Evolutionary conservation across 129 eudicot genomes (phyloP).

Genomic region (Deinandra increscens): DNA sequence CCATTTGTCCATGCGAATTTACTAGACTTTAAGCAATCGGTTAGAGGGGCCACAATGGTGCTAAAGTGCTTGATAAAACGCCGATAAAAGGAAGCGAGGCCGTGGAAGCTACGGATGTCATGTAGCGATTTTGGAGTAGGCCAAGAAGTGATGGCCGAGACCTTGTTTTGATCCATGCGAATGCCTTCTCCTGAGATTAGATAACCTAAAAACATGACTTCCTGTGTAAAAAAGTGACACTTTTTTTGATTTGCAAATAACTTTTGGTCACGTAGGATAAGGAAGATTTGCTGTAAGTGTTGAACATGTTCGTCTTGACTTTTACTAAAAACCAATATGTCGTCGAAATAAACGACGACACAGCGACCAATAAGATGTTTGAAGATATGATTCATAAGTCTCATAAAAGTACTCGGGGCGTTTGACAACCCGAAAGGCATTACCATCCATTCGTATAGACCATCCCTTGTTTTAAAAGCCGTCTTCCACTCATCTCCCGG

Average conservation of each 20-base stretch:
- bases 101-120: not conserved
- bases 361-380: not conserved
- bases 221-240: not conserved
- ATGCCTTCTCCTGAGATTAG: not conserved
- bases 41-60: too few species aligned
- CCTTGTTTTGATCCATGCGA: not conserved
- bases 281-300: not conserved
- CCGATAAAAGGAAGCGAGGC: not conserved
- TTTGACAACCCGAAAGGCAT: too few species aligned
- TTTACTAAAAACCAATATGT: not conserved
- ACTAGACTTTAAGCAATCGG: too few species aligned
- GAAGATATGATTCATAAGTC: not conserved
- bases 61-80: too few species aligned
- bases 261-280: not conserved
- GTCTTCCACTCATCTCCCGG: too few species aligned
- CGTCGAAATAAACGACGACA: not conserved
- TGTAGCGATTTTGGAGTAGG: not conserved
- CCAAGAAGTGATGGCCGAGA: not conserved
- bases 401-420: not conserved
- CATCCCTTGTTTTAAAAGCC: too few species aligned
- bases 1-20: not conserved
- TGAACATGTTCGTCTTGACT: not conserved
- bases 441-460: too few species aligned
- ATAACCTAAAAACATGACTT: not conserved
- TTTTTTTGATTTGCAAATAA: not conserved